Conservation (phyloP, 2,329 filamentous ascomycete species). For the Nannizzia gypsea region DNA sequence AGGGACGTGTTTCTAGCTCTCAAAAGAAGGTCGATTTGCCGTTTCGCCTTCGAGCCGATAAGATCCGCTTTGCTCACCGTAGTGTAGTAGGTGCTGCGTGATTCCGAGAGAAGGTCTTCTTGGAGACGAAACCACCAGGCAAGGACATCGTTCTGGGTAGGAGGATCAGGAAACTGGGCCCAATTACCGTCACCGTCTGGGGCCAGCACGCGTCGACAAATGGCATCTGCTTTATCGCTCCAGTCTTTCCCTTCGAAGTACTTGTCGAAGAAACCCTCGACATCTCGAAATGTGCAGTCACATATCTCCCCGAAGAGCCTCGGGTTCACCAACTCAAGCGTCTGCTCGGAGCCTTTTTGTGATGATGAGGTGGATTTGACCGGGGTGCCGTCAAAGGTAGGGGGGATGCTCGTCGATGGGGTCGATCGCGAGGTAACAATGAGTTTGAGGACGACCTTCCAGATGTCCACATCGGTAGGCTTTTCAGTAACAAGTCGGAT, state of each 20-base stretch:
- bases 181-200: conserved; percentile 2
- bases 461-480: conserved; percentile 12
- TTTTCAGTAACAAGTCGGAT: conserved; percentile 11
- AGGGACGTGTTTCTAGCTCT: conserved; percentile 3
- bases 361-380: conserved; percentile 9
- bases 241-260: conserved; percentile 17
- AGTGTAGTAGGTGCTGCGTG: conserved; percentile 11
- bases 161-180: conserved; percentile 11
- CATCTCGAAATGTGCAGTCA: conserved; percentile 12
- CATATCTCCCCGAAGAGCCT: conserved; percentile 15
- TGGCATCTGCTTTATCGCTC: conserved; percentile 6
- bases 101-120: conserved; percentile 11
- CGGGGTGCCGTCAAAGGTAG: conserved; percentile 9
- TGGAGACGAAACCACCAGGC: conserved; percentile 16
- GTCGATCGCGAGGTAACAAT: conserved; percentile 10
- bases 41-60: conserved; percentile 11
- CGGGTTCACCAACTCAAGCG: conserved; percentile 11
- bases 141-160: conserved; percentile 7
- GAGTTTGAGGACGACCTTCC: conserved; percentile 11
- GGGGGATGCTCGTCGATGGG: conserved; percentile 7
- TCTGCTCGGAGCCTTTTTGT: conserved; percentile 15
- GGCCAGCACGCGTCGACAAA: not conserved
- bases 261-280: conserved; percentile 15
- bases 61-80: conserved; percentile 3
- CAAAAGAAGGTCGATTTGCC: conserved; percentile 15